A percentile compares a stretch with the other conserved stretches of the same genome.
Conservation (phyloP, 1,284 basidiomycete species). For the Neonothopanus nambi region DNA sequence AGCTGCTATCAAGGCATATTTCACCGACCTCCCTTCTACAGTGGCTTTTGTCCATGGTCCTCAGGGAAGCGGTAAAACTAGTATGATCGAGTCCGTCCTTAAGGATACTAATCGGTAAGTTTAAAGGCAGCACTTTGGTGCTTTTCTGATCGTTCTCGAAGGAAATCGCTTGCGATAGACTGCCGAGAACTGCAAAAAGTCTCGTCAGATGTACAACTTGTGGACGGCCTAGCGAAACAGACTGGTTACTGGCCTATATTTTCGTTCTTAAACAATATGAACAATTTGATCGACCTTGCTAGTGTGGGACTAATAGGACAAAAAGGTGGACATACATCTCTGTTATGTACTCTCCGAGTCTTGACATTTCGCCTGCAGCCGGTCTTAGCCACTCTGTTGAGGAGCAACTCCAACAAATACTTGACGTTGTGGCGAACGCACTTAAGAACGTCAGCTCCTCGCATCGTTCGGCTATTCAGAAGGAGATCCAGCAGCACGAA, state of each 20-base stretch:
- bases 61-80: constrained; percentile 86
- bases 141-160: constrained; percentile 29
- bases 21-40: constrained; percentile 64
- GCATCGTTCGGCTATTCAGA: constrained; percentile 47
- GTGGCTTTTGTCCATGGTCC: constrained; percentile 89
- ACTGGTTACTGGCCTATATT: constrained; percentile 93
- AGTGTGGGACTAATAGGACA: constrained; percentile 93
- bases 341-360: neutral
- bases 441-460: constrained; percentile 65
- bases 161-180: constrained; percentile 78
- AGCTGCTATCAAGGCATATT: constrained; percentile 65
- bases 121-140: neutral
- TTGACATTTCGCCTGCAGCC: constrained; percentile 44
- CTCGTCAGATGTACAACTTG: constrained; percentile 70
- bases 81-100: constrained; percentile 66
- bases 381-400: constrained; percentile 84
- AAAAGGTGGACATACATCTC: constrained; percentile 56
- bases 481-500: constrained; percentile 35
- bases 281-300: constrained; percentile 89
- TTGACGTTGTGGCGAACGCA: constrained; percentile 78
- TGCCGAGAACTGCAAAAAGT: constrained; percentile 77
- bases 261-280: constrained; percentile 84
- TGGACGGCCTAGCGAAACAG: constrained; percentile 73
- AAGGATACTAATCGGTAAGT: constrained; percentile 60
- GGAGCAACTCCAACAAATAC: constrained; percentile 84